These are phyloP conservation scores for Botrytis porri DNA, from an alignment of 2,329 filamentous ascomycete genomes.

Conservation along the genomic window DNA sequence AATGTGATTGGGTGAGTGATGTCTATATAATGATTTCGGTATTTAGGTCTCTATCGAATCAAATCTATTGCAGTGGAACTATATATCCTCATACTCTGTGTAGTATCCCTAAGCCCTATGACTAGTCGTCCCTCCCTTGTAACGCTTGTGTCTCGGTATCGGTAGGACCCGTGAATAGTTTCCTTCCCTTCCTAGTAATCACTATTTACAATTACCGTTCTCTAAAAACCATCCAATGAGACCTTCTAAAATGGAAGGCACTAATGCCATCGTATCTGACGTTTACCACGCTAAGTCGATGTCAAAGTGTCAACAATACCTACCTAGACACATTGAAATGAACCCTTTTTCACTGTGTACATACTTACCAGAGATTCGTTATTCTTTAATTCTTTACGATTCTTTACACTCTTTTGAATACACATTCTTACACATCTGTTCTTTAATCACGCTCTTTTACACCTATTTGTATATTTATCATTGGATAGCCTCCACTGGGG, in stretches of 20 bases:
- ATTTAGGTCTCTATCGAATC: background rate
- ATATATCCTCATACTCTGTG: background rate
- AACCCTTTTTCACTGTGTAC: background rate
- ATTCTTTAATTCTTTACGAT: background rate
- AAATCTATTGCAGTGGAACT: background rate
- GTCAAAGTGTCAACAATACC: background rate
- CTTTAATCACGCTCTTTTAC: background rate
- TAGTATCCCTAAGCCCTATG: background rate
- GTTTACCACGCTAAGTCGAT: background rate
- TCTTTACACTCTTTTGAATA: background rate
- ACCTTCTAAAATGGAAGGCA: background rate
- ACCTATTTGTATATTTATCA: background rate
- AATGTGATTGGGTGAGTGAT: background rate
- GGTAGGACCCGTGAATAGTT: background rate
- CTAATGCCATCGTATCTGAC: background rate
- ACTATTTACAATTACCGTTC: background rate
- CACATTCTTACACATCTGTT: background rate
- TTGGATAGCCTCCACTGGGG: background rate
- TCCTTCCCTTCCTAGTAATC: background rate
- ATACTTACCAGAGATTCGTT: background rate
- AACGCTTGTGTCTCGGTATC: background rate
- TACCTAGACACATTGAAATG: background rate
- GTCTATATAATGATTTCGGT: background rate
- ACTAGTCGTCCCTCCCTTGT: background rate
- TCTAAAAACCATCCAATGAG: background rate